These are phyloP conservation scores for Truncatella angustata DNA, from an alignment of 2,329 filamentous ascomycete species.

Conservation along the genomic window DNA sequence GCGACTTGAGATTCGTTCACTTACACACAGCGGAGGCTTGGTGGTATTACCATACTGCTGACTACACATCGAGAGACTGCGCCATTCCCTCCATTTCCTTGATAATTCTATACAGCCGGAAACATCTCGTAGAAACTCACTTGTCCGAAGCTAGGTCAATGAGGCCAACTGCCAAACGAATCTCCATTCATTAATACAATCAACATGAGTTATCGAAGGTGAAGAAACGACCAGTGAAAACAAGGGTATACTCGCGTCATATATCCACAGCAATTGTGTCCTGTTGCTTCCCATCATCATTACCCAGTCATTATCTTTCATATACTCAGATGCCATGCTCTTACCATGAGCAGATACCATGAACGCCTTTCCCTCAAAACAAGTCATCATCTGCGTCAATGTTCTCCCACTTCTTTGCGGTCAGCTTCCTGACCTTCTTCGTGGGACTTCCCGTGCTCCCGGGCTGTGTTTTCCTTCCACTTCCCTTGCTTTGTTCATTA, in stretches of 20 bases:
- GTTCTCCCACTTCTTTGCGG: slow-evolving; percentile 46
- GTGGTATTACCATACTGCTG: too few relatives aligned
- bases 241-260: slow-evolving; percentile 6
- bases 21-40: too few relatives aligned
- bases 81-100: too few relatives aligned
- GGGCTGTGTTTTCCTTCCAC: slow-evolving; percentile 16
- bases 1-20: too few relatives aligned
- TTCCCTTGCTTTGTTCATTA: slow-evolving; percentile 12
- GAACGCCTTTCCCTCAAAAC: slow-evolving; percentile 25
- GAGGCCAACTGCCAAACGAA: too few relatives aligned
- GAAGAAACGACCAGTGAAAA: too few relatives aligned
- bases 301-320: not conserved
- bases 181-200: too few relatives aligned
- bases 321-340: not conserved
- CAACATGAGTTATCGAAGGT: too few relatives aligned
- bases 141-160: too few relatives aligned
- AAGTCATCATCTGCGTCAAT: slow-evolving; percentile 37
- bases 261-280: not conserved
- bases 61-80: too few relatives aligned
- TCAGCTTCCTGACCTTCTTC: slow-evolving; percentile 51
- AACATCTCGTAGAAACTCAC: too few relatives aligned
- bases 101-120: too few relatives aligned
- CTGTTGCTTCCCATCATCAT: not conserved
- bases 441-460: slow-evolving; percentile 42
- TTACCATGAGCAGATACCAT: not conserved